Conservation (phyloP, 306 rosid species). For the Aeschynomene evenia region DNA sequence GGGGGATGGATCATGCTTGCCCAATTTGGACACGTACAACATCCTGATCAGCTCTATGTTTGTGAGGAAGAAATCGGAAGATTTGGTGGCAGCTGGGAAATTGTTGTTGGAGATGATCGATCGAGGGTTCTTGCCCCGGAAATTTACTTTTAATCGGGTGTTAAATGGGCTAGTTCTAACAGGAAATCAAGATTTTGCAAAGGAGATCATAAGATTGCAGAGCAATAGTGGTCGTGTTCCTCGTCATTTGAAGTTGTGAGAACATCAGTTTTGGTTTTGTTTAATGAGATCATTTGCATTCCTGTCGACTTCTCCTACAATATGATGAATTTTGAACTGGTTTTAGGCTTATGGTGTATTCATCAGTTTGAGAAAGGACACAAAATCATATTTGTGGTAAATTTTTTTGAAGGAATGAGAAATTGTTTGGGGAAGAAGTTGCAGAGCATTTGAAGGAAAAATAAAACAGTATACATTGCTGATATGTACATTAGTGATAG, state of each 20-base stretch:
- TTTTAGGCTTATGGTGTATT: not conserved
- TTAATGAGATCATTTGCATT: not conserved
- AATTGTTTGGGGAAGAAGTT: not conserved
- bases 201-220: conserved; percentile 72
- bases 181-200: conserved; percentile 76
- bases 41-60: conserved; percentile 81
- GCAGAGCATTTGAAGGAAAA: not conserved
- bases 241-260: conserved; percentile 56
- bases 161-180: conserved; percentile 76
- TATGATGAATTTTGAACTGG: not conserved
- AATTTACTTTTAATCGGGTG: conserved; percentile 64
- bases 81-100: conserved; percentile 78
- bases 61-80: conserved; percentile 75
- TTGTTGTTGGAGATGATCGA: conserved; percentile 81
- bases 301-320: not conserved
- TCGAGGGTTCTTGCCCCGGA: conserved; percentile 75
- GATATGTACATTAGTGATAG: not conserved
- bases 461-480: not conserved
- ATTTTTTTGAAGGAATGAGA: not conserved
- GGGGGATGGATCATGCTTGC: conserved; percentile 61
- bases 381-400: not conserved
- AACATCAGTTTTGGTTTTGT: not conserved
- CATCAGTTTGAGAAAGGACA: not conserved
- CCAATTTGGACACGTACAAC: conserved; percentile 85
- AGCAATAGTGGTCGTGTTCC: conserved; percentile 69